phyloP scores from a whole-genome alignment of 1,284 basidiomycete species.

The Ustilago trichophora region DNA sequence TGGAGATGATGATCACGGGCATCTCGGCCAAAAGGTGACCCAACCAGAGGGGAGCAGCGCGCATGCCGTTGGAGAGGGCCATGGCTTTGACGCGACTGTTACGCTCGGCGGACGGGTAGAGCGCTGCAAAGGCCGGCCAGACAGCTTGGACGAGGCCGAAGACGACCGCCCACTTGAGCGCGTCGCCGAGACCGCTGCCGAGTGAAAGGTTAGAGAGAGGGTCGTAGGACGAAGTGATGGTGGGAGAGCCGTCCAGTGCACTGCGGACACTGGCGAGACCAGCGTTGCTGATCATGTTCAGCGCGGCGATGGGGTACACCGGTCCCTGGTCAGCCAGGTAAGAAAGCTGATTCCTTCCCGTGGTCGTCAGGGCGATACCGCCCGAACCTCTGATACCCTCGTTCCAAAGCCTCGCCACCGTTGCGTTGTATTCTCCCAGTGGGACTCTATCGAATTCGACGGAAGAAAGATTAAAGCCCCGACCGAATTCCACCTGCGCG shows the following conservation, averaged over 20 bases:
- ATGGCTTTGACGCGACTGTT: constrained; percentile 78
- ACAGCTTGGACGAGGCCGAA: constrained; percentile 71
- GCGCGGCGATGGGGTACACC: constrained; percentile 15
- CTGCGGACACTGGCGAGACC: constrained; percentile 17
- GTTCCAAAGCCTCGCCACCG: constrained; percentile 8
- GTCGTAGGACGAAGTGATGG: constrained; percentile 21
- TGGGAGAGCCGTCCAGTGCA: constrained; percentile 13
- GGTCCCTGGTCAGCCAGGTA: constrained; percentile 23
- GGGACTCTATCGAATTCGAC: constrained; percentile 19
- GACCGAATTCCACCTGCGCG: constrained; percentile 17
- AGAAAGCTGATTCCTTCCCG: constrained; percentile 15
- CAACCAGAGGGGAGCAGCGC: constrained; percentile 78
- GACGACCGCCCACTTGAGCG: constrained; percentile 38
- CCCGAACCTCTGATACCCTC: not conserved
- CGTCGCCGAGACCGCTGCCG: constrained; percentile 26
- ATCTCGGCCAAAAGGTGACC: constrained; percentile 81
- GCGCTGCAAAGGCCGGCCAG: constrained; percentile 79
- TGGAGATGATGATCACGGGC: constrained; percentile 71
- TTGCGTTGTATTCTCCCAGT: constrained; percentile 15
- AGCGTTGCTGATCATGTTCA: constrained; percentile 40
- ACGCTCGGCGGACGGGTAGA: constrained; percentile 78
- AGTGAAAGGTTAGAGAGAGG: constrained; percentile 25
- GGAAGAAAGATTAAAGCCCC: constrained; percentile 22
- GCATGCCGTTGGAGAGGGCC: constrained; percentile 80
- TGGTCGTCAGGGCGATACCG: constrained; percentile 14